Base-by-base conservation (phyloP, 2,329 filamentous ascomycete species). In the Amauroascus niger region DNA sequence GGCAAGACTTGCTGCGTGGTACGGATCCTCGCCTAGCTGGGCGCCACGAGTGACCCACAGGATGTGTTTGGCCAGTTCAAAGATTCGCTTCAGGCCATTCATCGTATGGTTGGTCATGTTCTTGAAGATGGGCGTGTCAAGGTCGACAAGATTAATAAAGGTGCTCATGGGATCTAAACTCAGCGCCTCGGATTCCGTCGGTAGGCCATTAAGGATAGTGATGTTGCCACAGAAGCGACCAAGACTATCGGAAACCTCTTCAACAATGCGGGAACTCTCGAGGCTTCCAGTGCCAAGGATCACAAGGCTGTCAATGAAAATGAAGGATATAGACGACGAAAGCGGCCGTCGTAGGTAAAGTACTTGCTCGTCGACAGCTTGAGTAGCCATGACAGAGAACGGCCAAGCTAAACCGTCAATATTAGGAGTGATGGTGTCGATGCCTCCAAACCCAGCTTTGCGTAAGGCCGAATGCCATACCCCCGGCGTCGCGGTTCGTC, bases 121-220 rank as follows among this genome's bases (percentile, higher is more conserved):
- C 26, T 48, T 44, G 53, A 60, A 63, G 3, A 49, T 24, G 9
- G 55, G 47, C 13, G 22, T 11, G n/a, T 57, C 55, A 8, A 55
- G 28, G 3, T 57, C 55, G 2, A 58, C 22, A 16, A 55, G n/a
- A 57, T 46, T 20, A 11, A 52, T 56, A 30, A 61, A 26, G 22
- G 53, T 30, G 26, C 26, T 62, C n/a, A 43, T 45, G 16, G 47
- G 14, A 20, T 58, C 48, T 9, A 64, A 43, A 52, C 58, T 52
- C 56, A 61, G 14, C 53, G 52, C 14, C 62, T 61, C 22, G 59
- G 54, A 33, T 63, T 64, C 28, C 6, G 35, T 22, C 2, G 35
- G 43, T 3, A 32, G 47, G 26, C 26, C 26, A 56, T 50, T 11
- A 44, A 55, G 4, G 40, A 44, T 49, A 43, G 49, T n/a, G 18